Evolutionary conservation across 495 filamentous ascomycete species (phyloP), one percentile per base, ranked within the genome.

Genomic region (Penicillium argentinense): DNA sequence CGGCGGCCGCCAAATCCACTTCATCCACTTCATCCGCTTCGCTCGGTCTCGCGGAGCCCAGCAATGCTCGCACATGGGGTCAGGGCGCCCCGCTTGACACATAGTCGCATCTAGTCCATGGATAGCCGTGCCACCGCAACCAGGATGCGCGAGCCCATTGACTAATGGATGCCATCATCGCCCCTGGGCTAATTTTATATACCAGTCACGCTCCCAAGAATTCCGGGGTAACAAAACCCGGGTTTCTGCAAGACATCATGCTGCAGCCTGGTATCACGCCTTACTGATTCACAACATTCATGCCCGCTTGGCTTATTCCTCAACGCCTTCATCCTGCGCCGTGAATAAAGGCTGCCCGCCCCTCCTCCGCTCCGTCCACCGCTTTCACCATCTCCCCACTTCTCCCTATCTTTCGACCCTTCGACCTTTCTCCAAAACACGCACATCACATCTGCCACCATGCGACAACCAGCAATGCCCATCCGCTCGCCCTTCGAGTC

Each of bases 401-500:
- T 26, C 40, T 36, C 27, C 42, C 21, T 14, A 14, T n/a, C 23
- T 19, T 11, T 23, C 45, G 28, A 23, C 25, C 21, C 34, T 37
- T 19, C 4, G 32, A 24, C 39, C 23, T n/a, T 25, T 37, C 14
- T 33, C 39, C 14, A 17, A 34, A 18, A 3, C 33, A 21, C 17
- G 9, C 33, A 48, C 12, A 29, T 24, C 41, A 46, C 26, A 38
- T n/a, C 22, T 22, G 44, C 14, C 52, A 54, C 21, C 30, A 65
- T 65, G 60, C 60, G 57, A 47, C 47, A 60, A 58, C 53, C 57
- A 65, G 34, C 51, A 36, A 68, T 70, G 63, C 68, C 70, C 4
- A 61, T 75, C 22, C 66, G 60, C 51, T 82, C 75, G 37, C 79
- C 80, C 27, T 96, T 95, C 57, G 81, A 85, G 46, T 70, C 79